Percentiles rank a stretch among this genome's conserved stretches.
phyloP scores from a whole-genome alignment of 2,329 filamentous ascomycete species.

The Aspergillus sp. region DNA sequence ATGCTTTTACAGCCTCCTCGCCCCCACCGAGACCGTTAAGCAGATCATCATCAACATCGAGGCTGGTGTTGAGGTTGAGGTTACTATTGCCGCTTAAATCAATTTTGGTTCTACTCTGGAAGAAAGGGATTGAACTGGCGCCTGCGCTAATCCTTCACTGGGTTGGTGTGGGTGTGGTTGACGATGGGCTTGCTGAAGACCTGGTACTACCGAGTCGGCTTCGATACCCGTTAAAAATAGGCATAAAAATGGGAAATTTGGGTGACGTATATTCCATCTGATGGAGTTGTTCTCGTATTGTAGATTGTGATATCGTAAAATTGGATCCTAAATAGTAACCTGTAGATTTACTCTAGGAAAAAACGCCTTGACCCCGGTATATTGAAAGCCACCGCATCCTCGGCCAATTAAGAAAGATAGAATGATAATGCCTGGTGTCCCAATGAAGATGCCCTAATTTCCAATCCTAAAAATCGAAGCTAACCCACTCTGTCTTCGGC shows the following conservation, averaged over 20 bases:
- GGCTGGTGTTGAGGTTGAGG: constrained; percentile 55
- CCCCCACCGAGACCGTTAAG: constrained; percentile 78
- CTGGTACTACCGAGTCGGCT: constrained; percentile 16
- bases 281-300: not conserved
- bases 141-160: constrained; percentile 14
- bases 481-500: constrained; percentile 72
- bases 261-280: constrained; percentile 25
- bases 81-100: constrained; percentile 53
- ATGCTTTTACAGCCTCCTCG: constrained; percentile 66
- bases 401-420: not conserved
- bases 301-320: not conserved
- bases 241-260: constrained; percentile 31
- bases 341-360: not conserved
- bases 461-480: constrained; percentile 64
- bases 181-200: constrained; percentile 18
- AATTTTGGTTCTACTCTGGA: constrained; percentile 20
- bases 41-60: constrained; percentile 57
- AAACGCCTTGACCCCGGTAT: not conserved
- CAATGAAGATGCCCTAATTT: not conserved
- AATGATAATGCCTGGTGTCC: not conserved
- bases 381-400: not conserved
- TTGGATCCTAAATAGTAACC: not conserved
- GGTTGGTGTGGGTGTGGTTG: constrained; percentile 16
- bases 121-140: constrained; percentile 24
- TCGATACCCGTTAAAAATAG: constrained; percentile 34